Conservation (phyloP, 1,284 basidiomycete species). For the Stygiomarasmius scandens region DNA sequence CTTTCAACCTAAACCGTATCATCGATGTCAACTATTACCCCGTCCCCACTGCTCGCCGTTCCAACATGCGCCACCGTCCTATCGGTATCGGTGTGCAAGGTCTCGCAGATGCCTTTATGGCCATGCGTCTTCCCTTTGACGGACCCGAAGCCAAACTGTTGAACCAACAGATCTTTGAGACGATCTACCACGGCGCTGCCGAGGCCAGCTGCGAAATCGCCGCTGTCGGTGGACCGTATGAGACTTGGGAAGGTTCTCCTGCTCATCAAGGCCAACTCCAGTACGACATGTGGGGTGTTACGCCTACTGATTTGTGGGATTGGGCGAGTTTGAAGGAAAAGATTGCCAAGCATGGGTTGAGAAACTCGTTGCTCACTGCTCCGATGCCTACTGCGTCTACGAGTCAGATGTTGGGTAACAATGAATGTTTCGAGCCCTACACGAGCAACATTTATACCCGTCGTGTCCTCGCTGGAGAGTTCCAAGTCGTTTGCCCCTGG, state of each 20-base stretch:
- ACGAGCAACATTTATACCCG: slow-evolving; percentile 99
- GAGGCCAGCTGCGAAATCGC: slow-evolving; percentile 95
- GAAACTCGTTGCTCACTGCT: slow-evolving; percentile 94
- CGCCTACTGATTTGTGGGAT: slow-evolving; percentile 94
- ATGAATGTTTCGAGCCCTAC: slow-evolving; percentile 98
- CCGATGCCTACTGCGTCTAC: slow-evolving; percentile 99
- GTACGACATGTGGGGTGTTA: slow-evolving; percentile 95
- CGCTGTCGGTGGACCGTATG: slow-evolving; percentile 81
- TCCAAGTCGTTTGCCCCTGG: slow-evolving; percentile 99
- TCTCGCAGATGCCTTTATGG: slow-evolving; percentile 98
- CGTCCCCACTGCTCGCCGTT: slow-evolving; percentile 85
- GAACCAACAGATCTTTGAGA: slow-evolving; percentile 98
- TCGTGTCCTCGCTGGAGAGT: slow-evolving; percentile 98
- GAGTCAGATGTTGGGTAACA: slow-evolving; percentile 97
- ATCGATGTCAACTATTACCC: slow-evolving; percentile 97
- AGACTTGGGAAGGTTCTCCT: slow-evolving; percentile 92
- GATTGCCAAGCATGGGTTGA: slow-evolving; percentile 84
- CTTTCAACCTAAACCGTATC: slow-evolving; percentile 92
- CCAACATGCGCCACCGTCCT: slow-evolving; percentile 97
- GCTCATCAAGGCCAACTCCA: slow-evolving; percentile 89
- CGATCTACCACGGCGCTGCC: slow-evolving; percentile 95
- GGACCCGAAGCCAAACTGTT: slow-evolving; percentile 86
- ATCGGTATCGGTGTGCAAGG: slow-evolving; percentile 99
- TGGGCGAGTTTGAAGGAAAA: slow-evolving; percentile 90
- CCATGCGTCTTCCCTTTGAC: slow-evolving; percentile 94